phyloP scores from a whole-genome alignment of 2,329 filamentous ascomycete genomes.

The Mycogone perniciosa region DNA sequence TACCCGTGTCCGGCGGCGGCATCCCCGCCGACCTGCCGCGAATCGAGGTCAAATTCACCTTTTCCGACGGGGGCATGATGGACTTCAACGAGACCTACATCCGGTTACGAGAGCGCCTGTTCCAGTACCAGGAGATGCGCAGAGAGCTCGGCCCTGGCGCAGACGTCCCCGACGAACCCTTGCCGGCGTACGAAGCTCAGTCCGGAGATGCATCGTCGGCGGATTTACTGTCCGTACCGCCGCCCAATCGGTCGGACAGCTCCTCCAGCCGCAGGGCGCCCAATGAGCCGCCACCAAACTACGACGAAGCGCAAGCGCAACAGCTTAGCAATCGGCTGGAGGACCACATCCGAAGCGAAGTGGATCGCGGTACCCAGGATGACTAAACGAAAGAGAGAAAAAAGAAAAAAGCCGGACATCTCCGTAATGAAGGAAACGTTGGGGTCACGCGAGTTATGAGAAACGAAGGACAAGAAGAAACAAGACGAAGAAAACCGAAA shows the following conservation, averaged over 20 bases:
- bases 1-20: conserved; percentile 75
- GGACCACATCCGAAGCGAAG: conserved; percentile 66
- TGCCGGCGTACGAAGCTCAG: conserved; percentile 75
- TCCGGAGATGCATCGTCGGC: conserved; percentile 15
- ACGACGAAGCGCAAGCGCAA: conserved; percentile 83
- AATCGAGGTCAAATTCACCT: conserved; percentile 77
- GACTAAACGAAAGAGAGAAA: conserved; percentile 4
- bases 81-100: conserved; percentile 83
- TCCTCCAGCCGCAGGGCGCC: conserved; percentile 40
- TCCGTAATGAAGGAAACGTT: conserved; percentile 6
- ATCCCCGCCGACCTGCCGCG: conserved; percentile 67
- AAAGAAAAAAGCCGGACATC: background rate
- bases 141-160: conserved; percentile 58
- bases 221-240: conserved; percentile 19
- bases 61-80: conserved; percentile 92
- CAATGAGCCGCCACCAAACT: conserved; percentile 79
- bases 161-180: conserved; percentile 72
- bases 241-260: conserved; percentile 29
- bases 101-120: conserved; percentile 73
- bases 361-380: conserved; percentile 48
- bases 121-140: conserved; percentile 72
- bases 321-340: conserved; percentile 54
- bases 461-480: background rate
- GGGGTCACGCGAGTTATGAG: conserved; percentile 7
- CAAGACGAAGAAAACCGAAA: background rate